Percentiles rank a stretch among this genome's conserved stretches.
These are phyloP conservation scores for Anthracocystis panici-leucophaei DNA, from an alignment of 1,284 basidiomycete genomes.

Conservation along the genomic window DNA sequence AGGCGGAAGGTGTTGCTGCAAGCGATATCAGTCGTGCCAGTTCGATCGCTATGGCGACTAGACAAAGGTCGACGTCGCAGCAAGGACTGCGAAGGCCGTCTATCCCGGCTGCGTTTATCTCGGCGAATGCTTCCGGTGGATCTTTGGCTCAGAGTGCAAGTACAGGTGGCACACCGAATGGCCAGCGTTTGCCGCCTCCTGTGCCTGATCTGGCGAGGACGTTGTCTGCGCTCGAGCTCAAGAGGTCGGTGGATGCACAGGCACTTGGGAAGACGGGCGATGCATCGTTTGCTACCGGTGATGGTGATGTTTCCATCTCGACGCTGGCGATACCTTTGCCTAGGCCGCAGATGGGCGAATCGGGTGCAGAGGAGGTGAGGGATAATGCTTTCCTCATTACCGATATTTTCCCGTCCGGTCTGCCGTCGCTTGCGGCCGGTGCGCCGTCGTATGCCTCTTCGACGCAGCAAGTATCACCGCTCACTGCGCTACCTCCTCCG, in stretches of 20 bases:
- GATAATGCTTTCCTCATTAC: slow-evolving; percentile 27
- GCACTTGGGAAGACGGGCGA: neutral
- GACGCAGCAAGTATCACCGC: neutral
- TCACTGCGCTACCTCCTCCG: slow-evolving; percentile 1
- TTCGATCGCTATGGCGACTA: slow-evolving; percentile 13
- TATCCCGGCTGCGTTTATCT: slow-evolving; percentile 52
- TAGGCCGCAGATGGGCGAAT: neutral
- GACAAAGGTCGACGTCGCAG: slow-evolving; percentile 56
- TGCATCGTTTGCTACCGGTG: slow-evolving; percentile 2
- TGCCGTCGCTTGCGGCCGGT: slow-evolving; percentile 53
- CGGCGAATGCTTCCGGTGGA: slow-evolving; percentile 9
- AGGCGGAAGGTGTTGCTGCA: slow-evolving; percentile 8
- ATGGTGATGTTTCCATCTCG: slow-evolving; percentile 1
- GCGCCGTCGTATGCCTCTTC: slow-evolving; percentile 44
- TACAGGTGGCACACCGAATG: neutral
- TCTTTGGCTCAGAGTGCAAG: neutral
- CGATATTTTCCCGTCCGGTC: slow-evolving; percentile 56
- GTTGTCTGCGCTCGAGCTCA: slow-evolving; percentile 43
- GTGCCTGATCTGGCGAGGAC: slow-evolving; percentile 55
- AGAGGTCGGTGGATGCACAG: slow-evolving; percentile 4
- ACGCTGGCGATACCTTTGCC: slow-evolving; percentile 40
- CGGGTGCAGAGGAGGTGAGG: neutral
- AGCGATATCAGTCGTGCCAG: neutral
- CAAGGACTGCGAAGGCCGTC: slow-evolving; percentile 50
- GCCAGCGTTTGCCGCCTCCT: slow-evolving; percentile 34